Conservation (phyloP, 139 green algal species). For the Tetraselmis striata region DNA sequence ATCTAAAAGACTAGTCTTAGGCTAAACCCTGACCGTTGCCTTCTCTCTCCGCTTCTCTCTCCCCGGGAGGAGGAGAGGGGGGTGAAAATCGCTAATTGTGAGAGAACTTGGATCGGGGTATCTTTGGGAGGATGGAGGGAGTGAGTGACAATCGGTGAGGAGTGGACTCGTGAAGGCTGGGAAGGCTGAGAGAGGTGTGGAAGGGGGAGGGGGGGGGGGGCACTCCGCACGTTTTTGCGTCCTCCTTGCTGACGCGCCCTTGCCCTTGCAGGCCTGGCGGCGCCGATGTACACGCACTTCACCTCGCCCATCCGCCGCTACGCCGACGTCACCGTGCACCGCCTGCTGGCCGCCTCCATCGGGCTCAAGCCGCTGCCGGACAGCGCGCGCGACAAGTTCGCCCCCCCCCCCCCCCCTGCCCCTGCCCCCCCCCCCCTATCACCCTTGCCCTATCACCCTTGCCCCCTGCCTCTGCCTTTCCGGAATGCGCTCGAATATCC, state of each 20-base stretch:
- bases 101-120: no score
- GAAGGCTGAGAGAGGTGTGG: not conserved
- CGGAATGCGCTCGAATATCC: no score
- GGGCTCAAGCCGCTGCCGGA: slow-evolving; percentile 66
- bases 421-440: not conserved
- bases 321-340: slow-evolving; percentile 89
- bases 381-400: slow-evolving; percentile 35
- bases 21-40: no score
- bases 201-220: no score
- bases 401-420: no score
- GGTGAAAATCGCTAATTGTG: no score
- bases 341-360: slow-evolving; percentile 73
- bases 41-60: no score
- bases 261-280: slow-evolving; percentile 52
- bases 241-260: not conserved
- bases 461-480: no score
- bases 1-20: no score
- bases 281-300: slow-evolving; percentile 95
- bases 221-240: not conserved
- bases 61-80: no score
- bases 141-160: no score
- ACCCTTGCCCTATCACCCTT: not conserved
- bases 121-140: no score
- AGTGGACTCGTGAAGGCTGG: not conserved
- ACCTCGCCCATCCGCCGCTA: slow-evolving; percentile 87